Conservation (phyloP, 2,329 filamentous ascomycete species). For the Aspergillus versicolor region DNA sequence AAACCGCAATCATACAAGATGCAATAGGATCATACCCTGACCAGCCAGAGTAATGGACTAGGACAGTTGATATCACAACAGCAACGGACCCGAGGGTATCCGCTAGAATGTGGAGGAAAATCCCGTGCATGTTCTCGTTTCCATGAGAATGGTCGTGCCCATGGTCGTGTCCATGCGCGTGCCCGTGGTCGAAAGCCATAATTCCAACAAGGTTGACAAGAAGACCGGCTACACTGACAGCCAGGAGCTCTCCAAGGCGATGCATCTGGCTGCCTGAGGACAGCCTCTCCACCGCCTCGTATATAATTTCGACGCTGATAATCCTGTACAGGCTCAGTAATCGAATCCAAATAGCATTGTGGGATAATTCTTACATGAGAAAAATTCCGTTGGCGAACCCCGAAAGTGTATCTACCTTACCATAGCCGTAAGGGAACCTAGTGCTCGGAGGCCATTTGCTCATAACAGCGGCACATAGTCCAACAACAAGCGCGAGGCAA, state of each 20-base stretch:
- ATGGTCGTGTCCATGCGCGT: slow-evolving; percentile 51
- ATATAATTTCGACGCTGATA: slow-evolving; percentile 92
- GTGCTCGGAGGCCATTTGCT: slow-evolving; percentile 93
- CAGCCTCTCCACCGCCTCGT: slow-evolving; percentile 87
- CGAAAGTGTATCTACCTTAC: slow-evolving; percentile 93
- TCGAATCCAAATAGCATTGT: too few relatives aligned
- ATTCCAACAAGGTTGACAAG: slow-evolving; percentile 91
- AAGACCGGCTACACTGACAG: slow-evolving; percentile 83
- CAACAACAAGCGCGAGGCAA: slow-evolving; percentile 86
- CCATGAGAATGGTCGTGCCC: slow-evolving; percentile 60
- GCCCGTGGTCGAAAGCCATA: slow-evolving; percentile 72
- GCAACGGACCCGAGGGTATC: slow-evolving; percentile 93
- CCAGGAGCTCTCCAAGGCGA: slow-evolving; percentile 78
- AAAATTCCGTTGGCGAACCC: slow-evolving; percentile 97
- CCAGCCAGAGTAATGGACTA: slow-evolving; percentile 88
- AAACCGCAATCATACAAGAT: slow-evolving; percentile 85
- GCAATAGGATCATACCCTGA: slow-evolving; percentile 92
- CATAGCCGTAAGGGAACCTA: slow-evolving; percentile 90
- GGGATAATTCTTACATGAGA: slow-evolving; percentile 63
- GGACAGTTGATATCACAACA: slow-evolving; percentile 84
- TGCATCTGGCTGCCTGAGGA: slow-evolving; percentile 81
- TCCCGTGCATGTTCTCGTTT: slow-evolving; percentile 98
- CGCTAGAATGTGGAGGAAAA: slow-evolving; percentile 91
- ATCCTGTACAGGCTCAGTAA: slow-evolving; percentile 55
- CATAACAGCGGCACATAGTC: slow-evolving; percentile 86